These are phyloP conservation scores for Cystofilobasidium ferigula DNA, from an alignment of 768 basidiomycete species.

Conservation along the genomic window DNA sequence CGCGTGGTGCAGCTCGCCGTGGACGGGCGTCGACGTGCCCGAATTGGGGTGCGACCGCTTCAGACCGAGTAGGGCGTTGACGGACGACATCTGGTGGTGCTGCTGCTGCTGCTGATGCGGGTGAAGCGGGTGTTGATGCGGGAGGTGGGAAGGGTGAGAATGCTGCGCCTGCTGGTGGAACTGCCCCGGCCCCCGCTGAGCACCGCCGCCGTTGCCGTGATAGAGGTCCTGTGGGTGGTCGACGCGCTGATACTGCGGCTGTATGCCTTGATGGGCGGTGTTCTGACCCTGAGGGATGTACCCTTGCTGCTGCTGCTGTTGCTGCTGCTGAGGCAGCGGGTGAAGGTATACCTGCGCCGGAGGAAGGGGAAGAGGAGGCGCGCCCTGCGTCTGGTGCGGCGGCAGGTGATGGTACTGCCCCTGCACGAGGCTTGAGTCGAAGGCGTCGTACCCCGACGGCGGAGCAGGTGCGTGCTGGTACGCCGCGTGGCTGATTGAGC, in stretches of 20 bases:
- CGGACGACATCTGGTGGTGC: conserved; percentile 4
- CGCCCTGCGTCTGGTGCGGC: too few relatives aligned
- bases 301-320: neutral
- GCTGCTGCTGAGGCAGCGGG: neutral
- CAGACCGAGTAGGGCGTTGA: conserved; percentile 8
- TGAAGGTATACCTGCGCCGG: too few relatives aligned
- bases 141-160: neutral
- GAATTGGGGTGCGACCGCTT: conserved; percentile 7
- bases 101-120: conserved; percentile 14
- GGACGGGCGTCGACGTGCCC: neutral
- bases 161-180: conserved; percentile 1
- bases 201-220: too few relatives aligned
- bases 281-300: neutral
- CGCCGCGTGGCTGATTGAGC: too few relatives aligned
- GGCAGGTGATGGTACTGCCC: neutral
- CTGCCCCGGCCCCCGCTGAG: too few relatives aligned
- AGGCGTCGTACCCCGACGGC: neutral
- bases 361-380: too few relatives aligned
- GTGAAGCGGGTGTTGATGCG: neutral
- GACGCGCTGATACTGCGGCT: neutral
- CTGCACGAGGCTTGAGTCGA: neutral
- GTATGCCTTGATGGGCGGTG: neutral
- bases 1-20: neutral
- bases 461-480: too few relatives aligned
- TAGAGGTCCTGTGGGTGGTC: neutral